A percentile compares a stretch with the other conserved stretches of the same genome.
phyloP scores from a whole-genome alignment of 345 rosid species.

The Excoecaria agallocha region DNA sequence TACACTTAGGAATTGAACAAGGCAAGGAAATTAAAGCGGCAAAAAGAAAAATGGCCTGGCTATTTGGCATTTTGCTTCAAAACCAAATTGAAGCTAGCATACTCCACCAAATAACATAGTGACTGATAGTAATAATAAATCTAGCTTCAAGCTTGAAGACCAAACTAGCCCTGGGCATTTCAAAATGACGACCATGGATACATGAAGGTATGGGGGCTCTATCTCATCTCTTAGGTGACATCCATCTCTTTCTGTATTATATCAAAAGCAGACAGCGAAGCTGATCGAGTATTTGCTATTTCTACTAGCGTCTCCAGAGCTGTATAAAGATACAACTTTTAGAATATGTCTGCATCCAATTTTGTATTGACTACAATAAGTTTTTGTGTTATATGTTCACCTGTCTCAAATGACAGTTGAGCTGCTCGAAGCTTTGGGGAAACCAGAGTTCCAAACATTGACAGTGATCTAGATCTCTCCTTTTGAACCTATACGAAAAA shows the following conservation, averaged over 20 bases:
- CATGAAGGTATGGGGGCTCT: not conserved
- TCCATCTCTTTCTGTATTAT: conserved; percentile 35
- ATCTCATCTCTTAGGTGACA: conserved; percentile 31
- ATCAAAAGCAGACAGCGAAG: conserved; percentile 51
- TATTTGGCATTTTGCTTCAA: too few species aligned
- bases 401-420: conserved; percentile 86
- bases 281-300: conserved; percentile 66
- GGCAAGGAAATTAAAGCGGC: too few species aligned
- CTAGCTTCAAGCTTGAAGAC: too few species aligned
- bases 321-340: conserved; percentile 24
- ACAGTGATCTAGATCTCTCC: conserved; percentile 62
- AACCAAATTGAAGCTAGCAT: too few species aligned
- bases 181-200: too few species aligned
- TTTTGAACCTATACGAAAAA: conserved; percentile 49
- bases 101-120: too few species aligned
- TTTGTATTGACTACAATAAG: not conserved
- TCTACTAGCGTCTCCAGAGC: conserved; percentile 79
- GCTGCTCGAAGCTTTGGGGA: conserved; percentile 85
- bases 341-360: not conserved
- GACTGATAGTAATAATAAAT: too few species aligned
- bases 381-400: conserved; percentile 35
- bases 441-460: conserved; percentile 76
- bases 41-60: too few species aligned
- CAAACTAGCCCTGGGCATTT: too few species aligned
- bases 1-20: too few species aligned